Evolutionary conservation across 2,329 filamentous ascomycete genomes (phyloP).

Genomic region (Plectosphaerella plurivora): DNA sequence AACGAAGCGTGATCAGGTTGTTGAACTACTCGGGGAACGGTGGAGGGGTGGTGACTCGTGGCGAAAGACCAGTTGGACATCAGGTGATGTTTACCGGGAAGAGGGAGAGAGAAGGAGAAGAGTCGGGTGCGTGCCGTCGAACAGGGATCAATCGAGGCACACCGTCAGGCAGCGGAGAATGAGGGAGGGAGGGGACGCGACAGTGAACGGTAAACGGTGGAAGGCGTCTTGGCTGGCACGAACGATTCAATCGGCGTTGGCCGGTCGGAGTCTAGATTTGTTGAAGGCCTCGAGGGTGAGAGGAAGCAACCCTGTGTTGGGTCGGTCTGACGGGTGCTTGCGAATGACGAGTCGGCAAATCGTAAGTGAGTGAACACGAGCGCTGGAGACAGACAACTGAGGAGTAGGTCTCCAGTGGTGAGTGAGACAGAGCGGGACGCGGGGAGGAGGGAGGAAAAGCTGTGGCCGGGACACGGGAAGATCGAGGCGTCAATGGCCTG

Average conservation of each 20-base stretch:
- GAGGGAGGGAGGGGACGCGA: too few species aligned
- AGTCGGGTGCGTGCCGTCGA: neutral
- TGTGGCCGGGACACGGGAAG: constrained; percentile 1
- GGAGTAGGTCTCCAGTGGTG: neutral
- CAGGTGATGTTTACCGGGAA: neutral
- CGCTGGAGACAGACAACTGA: too few species aligned
- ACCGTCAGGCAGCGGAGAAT: too few species aligned
- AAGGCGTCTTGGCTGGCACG: too few species aligned
- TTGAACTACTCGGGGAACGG: neutral
- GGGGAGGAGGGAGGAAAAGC: constrained; percentile 2
- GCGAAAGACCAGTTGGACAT: neutral
- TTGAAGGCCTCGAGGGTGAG: neutral
- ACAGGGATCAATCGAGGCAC: too few species aligned
- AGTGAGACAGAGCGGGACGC: neutral
- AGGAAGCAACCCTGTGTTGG: neutral
- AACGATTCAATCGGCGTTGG: neutral
- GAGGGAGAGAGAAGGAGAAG: neutral
- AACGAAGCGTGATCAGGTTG: too few species aligned
- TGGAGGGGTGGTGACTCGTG: neutral
- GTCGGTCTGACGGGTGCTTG: neutral
- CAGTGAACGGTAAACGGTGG: too few species aligned
- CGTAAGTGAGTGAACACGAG: neutral
- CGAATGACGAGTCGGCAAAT: neutral
- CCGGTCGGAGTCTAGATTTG: neutral
- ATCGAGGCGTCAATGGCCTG: constrained; percentile 12